These are phyloP conservation scores for Stagonosporopsis tanaceti DNA, from an alignment of 2,329 filamentous ascomycete genomes.

Conservation along the genomic window DNA sequence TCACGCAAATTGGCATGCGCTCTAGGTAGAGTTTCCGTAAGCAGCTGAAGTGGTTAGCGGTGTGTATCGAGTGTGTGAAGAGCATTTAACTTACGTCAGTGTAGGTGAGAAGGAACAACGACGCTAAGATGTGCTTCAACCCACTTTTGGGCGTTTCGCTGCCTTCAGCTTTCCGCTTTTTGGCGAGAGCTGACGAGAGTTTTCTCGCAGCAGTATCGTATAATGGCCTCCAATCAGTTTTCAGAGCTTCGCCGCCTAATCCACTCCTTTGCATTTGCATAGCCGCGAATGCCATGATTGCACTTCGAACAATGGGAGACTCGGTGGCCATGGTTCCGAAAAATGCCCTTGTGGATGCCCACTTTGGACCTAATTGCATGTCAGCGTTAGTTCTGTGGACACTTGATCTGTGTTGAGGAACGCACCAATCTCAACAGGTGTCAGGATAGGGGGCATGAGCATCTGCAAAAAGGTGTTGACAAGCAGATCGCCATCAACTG, in stretches of 20 bases:
- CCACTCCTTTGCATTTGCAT: conserved; percentile 51
- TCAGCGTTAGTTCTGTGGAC: background rate
- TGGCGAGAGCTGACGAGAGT: conserved; percentile 31
- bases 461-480: conserved; percentile 60
- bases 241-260: conserved; percentile 41
- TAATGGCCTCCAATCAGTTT: conserved; percentile 43
- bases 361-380: conserved; percentile 50
- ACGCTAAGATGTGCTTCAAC: conserved; percentile 57
- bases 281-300: conserved; percentile 62
- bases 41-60: conserved; percentile 33
- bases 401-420: background rate
- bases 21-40: conserved; percentile 43
- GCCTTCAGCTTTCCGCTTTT: conserved; percentile 23
- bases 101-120: conserved; percentile 64
- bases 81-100: conserved; percentile 53
- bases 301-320: conserved; percentile 58
- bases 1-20: conserved; percentile 61
- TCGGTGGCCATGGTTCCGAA: conserved; percentile 58
- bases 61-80: conserved; percentile 6
- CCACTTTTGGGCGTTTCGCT: conserved; percentile 22
- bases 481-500: conserved; percentile 49
- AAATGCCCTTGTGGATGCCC: conserved; percentile 59
- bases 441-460: conserved; percentile 62
- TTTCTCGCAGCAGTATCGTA: conserved; percentile 43
- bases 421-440: conserved; percentile 60